Conservation (phyloP, 176 grass and related monocot species). For the Themeda triandra region DNA sequence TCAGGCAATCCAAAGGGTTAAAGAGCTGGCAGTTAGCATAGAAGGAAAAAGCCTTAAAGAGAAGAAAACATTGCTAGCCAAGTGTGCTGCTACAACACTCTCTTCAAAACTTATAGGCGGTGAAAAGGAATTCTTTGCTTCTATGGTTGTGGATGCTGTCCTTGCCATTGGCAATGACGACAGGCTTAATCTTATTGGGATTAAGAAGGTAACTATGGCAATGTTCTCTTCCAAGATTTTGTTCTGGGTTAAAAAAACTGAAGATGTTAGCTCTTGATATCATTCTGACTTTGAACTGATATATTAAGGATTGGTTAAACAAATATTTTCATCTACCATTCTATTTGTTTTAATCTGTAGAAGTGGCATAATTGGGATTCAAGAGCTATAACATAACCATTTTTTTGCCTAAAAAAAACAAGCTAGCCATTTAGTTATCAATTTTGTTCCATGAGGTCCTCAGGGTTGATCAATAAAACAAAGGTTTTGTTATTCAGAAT, state of each 20-base stretch:
- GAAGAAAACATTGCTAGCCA: slow-evolving; percentile 80
- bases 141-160: slow-evolving; percentile 95
- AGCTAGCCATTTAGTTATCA: too few species aligned
- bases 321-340: too few species aligned
- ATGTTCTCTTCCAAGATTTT: background rate
- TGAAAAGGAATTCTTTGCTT: slow-evolving; percentile 92
- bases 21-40: slow-evolving; percentile 93
- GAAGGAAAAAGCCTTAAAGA: slow-evolving; percentile 95
- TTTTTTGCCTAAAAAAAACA: too few species aligned
- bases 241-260: background rate
- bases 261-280: background rate
- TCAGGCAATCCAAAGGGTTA: slow-evolving; percentile 81
- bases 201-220: slow-evolving; percentile 67
- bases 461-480: too few species aligned
- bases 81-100: slow-evolving; percentile 92
- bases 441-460: too few species aligned
- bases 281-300: background rate
- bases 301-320: too few species aligned
- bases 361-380: too few species aligned
- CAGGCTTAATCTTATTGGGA: slow-evolving; percentile 89
- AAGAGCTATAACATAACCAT: too few species aligned
- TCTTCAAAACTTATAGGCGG: slow-evolving; percentile 90
- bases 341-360: too few species aligned
- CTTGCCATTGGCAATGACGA: slow-evolving; percentile 85
- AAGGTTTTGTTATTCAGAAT: too few species aligned